Percentiles rank a stretch among this genome's conserved stretches.
Conservation (phyloP, 345 rosid genomes). For the Geranium rotundifolium region DNA sequence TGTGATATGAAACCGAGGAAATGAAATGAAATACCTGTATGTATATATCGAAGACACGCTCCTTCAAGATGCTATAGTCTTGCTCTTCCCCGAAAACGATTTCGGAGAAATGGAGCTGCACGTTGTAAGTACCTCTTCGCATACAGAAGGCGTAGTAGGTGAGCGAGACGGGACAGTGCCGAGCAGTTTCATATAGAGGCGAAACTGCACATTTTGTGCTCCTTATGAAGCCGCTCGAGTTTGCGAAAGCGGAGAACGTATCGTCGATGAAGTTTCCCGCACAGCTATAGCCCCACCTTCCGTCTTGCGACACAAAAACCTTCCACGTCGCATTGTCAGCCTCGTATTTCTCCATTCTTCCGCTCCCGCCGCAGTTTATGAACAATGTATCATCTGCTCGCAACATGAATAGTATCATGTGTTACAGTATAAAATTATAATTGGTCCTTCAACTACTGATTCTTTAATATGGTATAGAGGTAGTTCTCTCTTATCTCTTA, state of each 20-base stretch:
- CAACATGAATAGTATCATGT: no score
- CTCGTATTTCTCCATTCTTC: not conserved
- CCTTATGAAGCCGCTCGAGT: not conserved
- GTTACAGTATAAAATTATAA: no score
- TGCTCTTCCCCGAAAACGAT: slow-evolving; percentile 5
- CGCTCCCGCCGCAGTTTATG: slow-evolving; percentile 14
- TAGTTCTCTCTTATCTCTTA: no score
- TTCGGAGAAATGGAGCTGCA: slow-evolving; percentile 16
- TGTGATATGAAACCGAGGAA: no score
- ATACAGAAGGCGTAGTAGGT: slow-evolving; percentile 17
- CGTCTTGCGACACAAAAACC: not conserved
- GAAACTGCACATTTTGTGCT: slow-evolving; percentile 11
- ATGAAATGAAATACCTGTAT: slow-evolving; percentile 15
- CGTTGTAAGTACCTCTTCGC: slow-evolving; percentile 10
- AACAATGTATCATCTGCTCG: slow-evolving; percentile 1
- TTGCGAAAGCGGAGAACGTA: no score
- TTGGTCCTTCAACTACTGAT: no score
- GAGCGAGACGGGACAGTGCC: slow-evolving; percentile 15
- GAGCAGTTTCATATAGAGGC: slow-evolving; percentile 6
- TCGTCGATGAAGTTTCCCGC: slow-evolving; percentile 7
- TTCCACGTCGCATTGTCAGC: not conserved
- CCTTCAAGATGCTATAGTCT: slow-evolving; percentile 9
- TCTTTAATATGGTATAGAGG: no score
- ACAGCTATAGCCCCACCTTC: slow-evolving; percentile 16
- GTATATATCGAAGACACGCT: slow-evolving; percentile 17